Evolutionary conservation across 192 early-diverging fungal genomes (phyloP).

Genomic region (Haplosporangium gracile): DNA sequence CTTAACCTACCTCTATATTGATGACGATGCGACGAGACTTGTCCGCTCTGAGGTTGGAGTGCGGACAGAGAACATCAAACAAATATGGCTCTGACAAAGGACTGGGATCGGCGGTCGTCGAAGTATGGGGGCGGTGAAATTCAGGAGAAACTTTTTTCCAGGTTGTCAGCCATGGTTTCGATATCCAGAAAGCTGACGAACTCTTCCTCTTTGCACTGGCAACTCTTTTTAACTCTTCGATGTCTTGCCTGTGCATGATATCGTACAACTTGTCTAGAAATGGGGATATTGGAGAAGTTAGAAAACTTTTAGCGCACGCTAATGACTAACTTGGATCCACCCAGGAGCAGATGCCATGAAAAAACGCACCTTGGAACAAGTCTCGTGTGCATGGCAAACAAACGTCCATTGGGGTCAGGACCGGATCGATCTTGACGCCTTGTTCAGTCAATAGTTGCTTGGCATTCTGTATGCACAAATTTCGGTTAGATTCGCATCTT

Average conservation of each 20-base stretch:
- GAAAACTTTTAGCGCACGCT: background rate
- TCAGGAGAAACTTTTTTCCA: slow-evolving; percentile 30
- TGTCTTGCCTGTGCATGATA: slow-evolving; percentile 29
- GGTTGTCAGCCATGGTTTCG: slow-evolving; percentile 34
- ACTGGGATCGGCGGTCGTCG: slow-evolving; percentile 23
- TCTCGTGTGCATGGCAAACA: slow-evolving; percentile 24
- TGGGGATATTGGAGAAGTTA: background rate
- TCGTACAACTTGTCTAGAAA: slow-evolving; percentile 46
- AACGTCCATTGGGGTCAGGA: slow-evolving; percentile 24
- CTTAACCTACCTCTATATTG: slow-evolving; percentile 15
- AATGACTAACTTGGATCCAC: too few species aligned
- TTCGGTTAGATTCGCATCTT: background rate
- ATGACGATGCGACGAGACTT: slow-evolving; percentile 25
- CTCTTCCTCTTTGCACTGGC: background rate
- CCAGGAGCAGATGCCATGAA: background rate
- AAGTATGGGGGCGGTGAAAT: slow-evolving; percentile 3
- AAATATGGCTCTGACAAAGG: slow-evolving; percentile 19
- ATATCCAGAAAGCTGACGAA: slow-evolving; percentile 26
- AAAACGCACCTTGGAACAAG: slow-evolving; percentile 30
- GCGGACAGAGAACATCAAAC: slow-evolving; percentile 29
- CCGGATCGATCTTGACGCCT: slow-evolving; percentile 10
- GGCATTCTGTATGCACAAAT: slow-evolving; percentile 10
- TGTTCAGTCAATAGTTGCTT: background rate
- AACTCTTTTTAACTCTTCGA: slow-evolving; percentile 28
- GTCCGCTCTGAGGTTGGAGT: slow-evolving; percentile 18